Percentiles rank a stretch among this genome's conserved stretches.
These are phyloP conservation scores for Tetracladium marchalianum DNA, from an alignment of 495 filamentous ascomycete genomes.

Conservation along the genomic window DNA sequence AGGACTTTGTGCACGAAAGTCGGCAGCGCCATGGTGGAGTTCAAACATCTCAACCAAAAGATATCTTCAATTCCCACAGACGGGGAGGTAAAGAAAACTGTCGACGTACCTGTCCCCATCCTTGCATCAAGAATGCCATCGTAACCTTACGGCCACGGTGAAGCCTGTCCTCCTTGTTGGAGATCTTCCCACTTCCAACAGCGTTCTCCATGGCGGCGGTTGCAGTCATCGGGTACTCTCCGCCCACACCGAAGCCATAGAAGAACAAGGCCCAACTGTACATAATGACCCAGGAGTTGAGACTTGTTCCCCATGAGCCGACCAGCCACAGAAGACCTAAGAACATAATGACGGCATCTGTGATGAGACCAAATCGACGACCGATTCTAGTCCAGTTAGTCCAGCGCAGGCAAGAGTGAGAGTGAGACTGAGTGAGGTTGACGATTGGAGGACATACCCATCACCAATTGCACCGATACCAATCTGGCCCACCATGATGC, in stretches of 20 bases:
- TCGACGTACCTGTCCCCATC: slow-evolving; percentile 61
- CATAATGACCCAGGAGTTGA: slow-evolving; percentile 88
- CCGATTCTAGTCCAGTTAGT: slow-evolving; percentile 45
- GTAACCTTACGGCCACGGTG: slow-evolving; percentile 91
- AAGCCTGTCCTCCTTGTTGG: slow-evolving; percentile 79
- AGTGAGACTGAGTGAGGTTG: slow-evolving; percentile 38
- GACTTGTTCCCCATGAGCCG: slow-evolving; percentile 69
- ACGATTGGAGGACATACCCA: slow-evolving; percentile 10
- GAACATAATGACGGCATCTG: slow-evolving; percentile 90
- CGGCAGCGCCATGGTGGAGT: too few relatives aligned
- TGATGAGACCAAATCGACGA: slow-evolving; percentile 83
- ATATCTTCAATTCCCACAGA: too few relatives aligned
- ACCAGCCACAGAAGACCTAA: slow-evolving; percentile 79
- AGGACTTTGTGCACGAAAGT: too few relatives aligned
- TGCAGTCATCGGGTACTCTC: slow-evolving; percentile 91
- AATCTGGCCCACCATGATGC: slow-evolving; percentile 83
- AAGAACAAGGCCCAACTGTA: slow-evolving; percentile 86
- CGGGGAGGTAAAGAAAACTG: not conserved
- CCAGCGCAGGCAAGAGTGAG: slow-evolving; percentile 51
- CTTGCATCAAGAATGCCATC: slow-evolving; percentile 91
- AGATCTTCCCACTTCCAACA: slow-evolving; percentile 72
- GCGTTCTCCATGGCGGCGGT: slow-evolving; percentile 94
- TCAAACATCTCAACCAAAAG: too few relatives aligned
- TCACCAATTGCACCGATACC: slow-evolving; percentile 51
- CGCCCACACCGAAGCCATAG: slow-evolving; percentile 85